Evolutionary conservation across 495 filamentous ascomycete species (phyloP).

Genomic region (Trichoderma reesei): DNA sequence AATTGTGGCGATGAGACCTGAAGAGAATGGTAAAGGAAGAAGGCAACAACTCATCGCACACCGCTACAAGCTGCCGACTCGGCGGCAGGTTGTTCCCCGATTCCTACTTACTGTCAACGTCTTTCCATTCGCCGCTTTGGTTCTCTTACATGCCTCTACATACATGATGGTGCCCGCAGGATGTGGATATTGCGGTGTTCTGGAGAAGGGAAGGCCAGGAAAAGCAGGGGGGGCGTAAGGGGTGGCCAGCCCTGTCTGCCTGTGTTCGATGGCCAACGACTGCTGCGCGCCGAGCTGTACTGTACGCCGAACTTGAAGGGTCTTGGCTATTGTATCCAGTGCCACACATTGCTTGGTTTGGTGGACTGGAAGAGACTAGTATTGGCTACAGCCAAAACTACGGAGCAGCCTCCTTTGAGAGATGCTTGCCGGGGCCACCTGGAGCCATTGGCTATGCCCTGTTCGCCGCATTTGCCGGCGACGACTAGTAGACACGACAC

Average conservation of each 20-base stretch:
- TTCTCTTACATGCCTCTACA: background rate
- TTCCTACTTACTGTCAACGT: background rate
- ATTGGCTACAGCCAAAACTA: background rate
- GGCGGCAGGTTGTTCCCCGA: background rate
- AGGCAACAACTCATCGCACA: background rate
- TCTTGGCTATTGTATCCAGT: background rate
- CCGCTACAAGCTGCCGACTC: background rate
- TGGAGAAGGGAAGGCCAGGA: too few species aligned
- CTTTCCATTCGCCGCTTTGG: background rate
- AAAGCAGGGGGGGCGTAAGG: too few species aligned
- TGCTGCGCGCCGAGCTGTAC: background rate
- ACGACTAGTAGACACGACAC: background rate
- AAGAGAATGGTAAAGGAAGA: background rate
- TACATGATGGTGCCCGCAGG: background rate
- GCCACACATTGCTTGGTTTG: constrained; percentile 1
- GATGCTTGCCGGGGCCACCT: background rate
- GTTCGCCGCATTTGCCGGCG: background rate
- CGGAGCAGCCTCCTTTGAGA: background rate
- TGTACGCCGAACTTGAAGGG: background rate
- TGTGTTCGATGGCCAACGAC: background rate
- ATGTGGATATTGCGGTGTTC: background rate
- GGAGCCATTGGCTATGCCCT: background rate
- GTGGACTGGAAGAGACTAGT: background rate
- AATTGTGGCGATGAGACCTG: background rate
- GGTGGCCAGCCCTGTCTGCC: background rate